A percentile compares a stretch with the other conserved stretches of the same genome.
phyloP scores from a whole-genome alignment of 169 alveolate species.

The Cryptosporidium sp. region DNA sequence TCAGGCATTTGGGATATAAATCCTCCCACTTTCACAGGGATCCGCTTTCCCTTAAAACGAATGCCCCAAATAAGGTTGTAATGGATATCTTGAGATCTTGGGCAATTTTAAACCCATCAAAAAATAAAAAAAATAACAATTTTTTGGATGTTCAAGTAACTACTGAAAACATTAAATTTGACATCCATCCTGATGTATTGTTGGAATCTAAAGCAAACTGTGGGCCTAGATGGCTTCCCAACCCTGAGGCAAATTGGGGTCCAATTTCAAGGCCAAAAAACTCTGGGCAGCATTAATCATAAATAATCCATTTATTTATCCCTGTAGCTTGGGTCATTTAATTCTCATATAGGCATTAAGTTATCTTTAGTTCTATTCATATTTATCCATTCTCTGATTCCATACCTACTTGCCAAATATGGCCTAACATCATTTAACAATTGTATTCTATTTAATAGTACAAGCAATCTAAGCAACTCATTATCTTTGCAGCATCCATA shows the following conservation, averaged over 20 bases:
- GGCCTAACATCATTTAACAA: constrained; percentile 62
- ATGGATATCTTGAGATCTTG: constrained; percentile 90
- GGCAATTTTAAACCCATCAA: constrained; percentile 75
- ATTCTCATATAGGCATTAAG: constrained; percentile 36
- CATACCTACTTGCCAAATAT: constrained; percentile 63
- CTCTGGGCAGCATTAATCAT: not conserved
- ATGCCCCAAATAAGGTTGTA: constrained; percentile 88
- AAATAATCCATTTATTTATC: not conserved
- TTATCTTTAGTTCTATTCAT: constrained; percentile 44
- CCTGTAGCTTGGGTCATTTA: not conserved
- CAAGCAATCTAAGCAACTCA: constrained; percentile 80
- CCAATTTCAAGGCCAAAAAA: constrained; percentile 75
- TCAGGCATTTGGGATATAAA: constrained; percentile 86
- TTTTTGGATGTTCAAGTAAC: constrained; percentile 23
- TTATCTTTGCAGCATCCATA: constrained; percentile 83
- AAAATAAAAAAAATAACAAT: constrained; percentile 1
- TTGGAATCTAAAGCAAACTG: constrained; percentile 1
- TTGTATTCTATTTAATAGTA: constrained; percentile 73
- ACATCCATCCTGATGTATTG: constrained; percentile 54
- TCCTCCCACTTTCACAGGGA: constrained; percentile 92
- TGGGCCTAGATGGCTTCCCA: constrained; percentile 83
- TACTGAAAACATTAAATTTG: constrained; percentile 34
- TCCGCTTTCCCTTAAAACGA: constrained; percentile 90
- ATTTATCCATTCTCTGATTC: constrained; percentile 69
- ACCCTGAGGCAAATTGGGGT: constrained; percentile 89